Conservation (phyloP, 176 grass and related monocot genomes). For the Oryza meyeriana region DNA sequence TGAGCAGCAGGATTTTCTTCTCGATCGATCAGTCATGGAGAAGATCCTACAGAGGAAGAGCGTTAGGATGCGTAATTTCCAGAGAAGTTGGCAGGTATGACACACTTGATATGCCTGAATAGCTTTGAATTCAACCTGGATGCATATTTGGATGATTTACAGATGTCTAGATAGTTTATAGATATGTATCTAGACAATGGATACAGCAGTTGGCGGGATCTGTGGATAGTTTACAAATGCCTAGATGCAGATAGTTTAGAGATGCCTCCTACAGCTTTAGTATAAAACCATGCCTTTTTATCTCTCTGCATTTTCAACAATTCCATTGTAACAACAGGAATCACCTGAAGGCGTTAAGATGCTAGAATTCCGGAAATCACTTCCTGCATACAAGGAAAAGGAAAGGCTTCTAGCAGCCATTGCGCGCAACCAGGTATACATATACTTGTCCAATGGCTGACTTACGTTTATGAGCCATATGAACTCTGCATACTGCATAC, state of each 20-base stretch:
- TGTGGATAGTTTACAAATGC: neutral
- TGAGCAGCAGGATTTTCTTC: slow-evolving; percentile 63
- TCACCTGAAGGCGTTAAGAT: slow-evolving; percentile 84
- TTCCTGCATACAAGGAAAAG: slow-evolving; percentile 91
- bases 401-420: slow-evolving; percentile 85
- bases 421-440: slow-evolving; percentile 93
- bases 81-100: slow-evolving; percentile 88
- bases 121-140: neutral
- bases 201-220: neutral
- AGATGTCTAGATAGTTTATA: neutral
- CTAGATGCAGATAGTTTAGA: neutral
- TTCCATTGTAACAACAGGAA: slow-evolving; percentile 50
- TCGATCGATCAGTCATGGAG: slow-evolving; percentile 83
- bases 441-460: neutral
- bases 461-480: slow-evolving; percentile 8
- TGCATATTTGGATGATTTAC: neutral
- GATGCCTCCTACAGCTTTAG: slow-evolving; percentile 3
- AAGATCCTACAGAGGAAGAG: slow-evolving; percentile 96
- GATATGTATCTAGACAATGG: neutral
- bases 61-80: slow-evolving; percentile 80
- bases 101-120: neutral
- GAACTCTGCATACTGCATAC: neutral
- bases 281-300: neutral
- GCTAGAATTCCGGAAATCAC: slow-evolving; percentile 77
- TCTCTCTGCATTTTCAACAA: neutral